A percentile compares a stretch with the other conserved stretches of the same genome.
Conservation (phyloP, 495 filamentous ascomycete species). For the Friedmanniomyces simplex region DNA sequence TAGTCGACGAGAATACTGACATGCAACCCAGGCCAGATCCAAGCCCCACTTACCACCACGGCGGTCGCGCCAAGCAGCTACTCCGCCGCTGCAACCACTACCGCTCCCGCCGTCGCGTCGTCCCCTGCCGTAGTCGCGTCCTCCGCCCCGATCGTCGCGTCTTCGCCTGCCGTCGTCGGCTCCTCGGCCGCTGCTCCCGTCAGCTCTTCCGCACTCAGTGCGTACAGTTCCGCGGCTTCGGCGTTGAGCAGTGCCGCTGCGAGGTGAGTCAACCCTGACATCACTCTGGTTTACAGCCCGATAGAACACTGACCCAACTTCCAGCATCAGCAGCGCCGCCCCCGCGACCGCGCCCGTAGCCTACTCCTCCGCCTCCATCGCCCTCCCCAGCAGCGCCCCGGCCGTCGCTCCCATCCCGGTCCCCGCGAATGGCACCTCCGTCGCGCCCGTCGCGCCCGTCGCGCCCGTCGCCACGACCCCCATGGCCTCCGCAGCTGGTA, state of each 20-base stretch:
- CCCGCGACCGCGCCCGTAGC: not conserved
- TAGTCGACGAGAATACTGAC: not conserved
- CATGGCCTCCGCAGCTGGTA: conserved; percentile 1
- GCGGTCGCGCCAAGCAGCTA: not conserved
- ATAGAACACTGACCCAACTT: not conserved
- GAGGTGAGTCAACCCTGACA: not conserved
- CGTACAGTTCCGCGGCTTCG: not conserved
- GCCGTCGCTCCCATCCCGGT: conserved; percentile 2
- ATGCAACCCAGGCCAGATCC: conserved; percentile 4
- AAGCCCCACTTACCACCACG: not conserved
- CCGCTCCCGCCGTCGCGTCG: not conserved
- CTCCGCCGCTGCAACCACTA: not conserved
- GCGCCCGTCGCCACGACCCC: not conserved
- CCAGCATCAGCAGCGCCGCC: not conserved
- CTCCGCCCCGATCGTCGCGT: not conserved
- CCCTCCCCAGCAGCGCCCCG: not conserved
- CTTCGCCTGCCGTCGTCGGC: not conserved
- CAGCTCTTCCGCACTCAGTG: not conserved
- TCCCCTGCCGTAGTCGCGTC: not conserved
- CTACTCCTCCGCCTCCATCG: not conserved
- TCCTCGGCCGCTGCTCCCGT: not conserved
- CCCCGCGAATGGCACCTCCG: not conserved
- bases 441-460: not conserved
- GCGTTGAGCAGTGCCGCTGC: not conserved
- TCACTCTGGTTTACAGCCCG: no score